Evolutionary conservation across 108 stramenopile species (phyloP).

Genomic region (Nitzschia putrida): DNA sequence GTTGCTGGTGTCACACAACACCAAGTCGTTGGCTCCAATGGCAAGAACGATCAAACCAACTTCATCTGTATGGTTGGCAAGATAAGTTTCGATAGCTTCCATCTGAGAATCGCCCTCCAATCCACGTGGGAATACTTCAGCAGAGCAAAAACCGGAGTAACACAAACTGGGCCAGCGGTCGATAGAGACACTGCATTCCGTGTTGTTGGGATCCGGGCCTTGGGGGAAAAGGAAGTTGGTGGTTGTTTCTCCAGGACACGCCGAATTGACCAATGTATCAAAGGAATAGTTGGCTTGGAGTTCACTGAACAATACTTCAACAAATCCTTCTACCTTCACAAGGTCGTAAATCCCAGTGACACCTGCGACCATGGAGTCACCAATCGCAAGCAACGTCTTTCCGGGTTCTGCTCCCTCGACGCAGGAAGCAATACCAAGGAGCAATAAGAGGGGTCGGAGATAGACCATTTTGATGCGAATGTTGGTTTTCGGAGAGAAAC

Average conservation of each 20-base stretch:
- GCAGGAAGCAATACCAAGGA: too few relatives aligned
- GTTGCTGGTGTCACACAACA: not conserved
- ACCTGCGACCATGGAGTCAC: not conserved
- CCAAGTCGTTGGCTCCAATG: not conserved
- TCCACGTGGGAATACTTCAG: not conserved
- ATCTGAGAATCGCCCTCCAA: constrained; percentile 1
- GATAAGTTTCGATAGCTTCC: not conserved
- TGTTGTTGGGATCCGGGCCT: not conserved
- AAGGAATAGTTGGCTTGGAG: not conserved
- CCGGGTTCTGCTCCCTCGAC: not conserved
- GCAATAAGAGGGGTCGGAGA: too few relatives aligned
- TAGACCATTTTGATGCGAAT: too few relatives aligned
- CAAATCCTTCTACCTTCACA: not conserved
- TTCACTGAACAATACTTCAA: not conserved
- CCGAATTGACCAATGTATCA: not conserved
- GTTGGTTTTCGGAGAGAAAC: too few relatives aligned
- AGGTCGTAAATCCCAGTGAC: not conserved
- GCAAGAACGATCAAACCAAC: not conserved
- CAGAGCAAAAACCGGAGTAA: not conserved
- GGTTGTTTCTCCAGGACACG: not conserved
- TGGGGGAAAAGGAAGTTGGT: not conserved
- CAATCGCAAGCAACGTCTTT: not conserved
- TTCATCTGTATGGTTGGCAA: not conserved
- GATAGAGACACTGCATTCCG: not conserved
- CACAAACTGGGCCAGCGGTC: not conserved